Evolutionary conservation across 148 eudicot genomes (phyloP).

Genomic region (Pouteria glomerata): DNA sequence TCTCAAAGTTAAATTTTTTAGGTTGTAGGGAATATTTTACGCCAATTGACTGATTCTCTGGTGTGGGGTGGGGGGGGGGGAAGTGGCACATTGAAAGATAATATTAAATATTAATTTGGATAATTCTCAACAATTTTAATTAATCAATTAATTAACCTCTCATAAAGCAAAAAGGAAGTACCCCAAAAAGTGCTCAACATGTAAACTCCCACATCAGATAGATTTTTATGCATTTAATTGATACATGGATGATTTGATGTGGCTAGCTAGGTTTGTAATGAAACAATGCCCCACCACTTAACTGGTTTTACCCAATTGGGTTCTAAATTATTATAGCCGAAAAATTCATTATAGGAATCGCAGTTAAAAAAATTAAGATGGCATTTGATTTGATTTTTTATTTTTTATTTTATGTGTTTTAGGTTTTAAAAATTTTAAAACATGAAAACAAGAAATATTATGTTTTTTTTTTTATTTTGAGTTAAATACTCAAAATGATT

Average conservation of each 20-base stretch:
- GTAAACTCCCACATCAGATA: neutral
- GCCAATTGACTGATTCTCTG: slow-evolving; percentile 13
- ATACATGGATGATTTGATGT: too few species aligned
- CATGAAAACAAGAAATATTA: too few species aligned
- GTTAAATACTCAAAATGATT: too few species aligned
- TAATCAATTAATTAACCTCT: neutral
- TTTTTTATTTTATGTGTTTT: too few species aligned
- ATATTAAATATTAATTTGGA: slow-evolving; percentile 19
- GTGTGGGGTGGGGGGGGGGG: slow-evolving; percentile 23
- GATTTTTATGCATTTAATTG: neutral
- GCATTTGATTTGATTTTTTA: too few species aligned
- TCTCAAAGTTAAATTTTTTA: slow-evolving; percentile 21
- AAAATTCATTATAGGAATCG: too few species aligned
- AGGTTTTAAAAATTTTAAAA: too few species aligned
- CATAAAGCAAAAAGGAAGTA: slow-evolving; percentile 20
- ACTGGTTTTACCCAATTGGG: neutral
- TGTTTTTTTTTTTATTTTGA: too few species aligned
- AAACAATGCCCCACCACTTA: neutral
- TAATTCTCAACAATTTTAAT: slow-evolving; percentile 5
- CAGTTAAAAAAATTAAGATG: too few species aligned
- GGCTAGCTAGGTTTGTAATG: neutral
- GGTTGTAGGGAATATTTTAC: neutral
- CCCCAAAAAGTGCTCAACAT: slow-evolving; percentile 11
- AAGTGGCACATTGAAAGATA: slow-evolving; percentile 18
- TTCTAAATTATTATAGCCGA: too few species aligned